Base-by-base conservation (phyloP, 305 asterid genomes). In the Ruellia speciosa region DNA sequence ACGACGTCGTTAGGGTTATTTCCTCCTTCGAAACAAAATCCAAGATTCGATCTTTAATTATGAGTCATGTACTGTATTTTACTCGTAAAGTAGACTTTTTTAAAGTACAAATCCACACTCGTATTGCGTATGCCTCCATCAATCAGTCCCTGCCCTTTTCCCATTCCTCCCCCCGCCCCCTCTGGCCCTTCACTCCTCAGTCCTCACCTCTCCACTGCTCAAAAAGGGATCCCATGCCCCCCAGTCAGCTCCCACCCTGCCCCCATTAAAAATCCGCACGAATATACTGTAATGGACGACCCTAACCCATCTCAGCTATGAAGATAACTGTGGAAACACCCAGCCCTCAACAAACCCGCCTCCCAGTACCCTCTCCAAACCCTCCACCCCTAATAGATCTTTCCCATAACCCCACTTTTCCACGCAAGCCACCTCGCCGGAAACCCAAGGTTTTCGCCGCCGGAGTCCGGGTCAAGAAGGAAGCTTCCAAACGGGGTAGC, bases 401-500 rank as follows among this genome's bases (percentile, higher is more conserved):
- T 65, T 18, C 76, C 14, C 70, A 56, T 13, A 79, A 72, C 37
- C 73, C 70, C 12, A 33, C 33, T 49, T 66, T 59, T 17, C 75
- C 70, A 1, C 68, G 72, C 10, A 86, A 76, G 66, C 82, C 77
- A 46, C 80, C 81, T 61, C 80, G 53, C 68, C 90, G 93, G 74
- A 86, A 70, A 66, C 53, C 59, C 63, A 83, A 66, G 83, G 49
- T 68, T 61, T 39, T 77, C 68, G 73, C 70, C 56, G 43, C 62
- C 39, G 82, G 92, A 18, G 71, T 79, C 72, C 81, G 88, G 71
- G 41, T 84, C 69, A 77, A 72, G 67, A 80, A 75, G 78, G 94
- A 80, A 43, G 64, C 75, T 9, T 64, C 67, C 34, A 84, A 56
- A 24, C 67, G 75, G 62, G 61, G 71, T 56, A 77, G 79, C 83